A percentile compares a stretch with the other conserved stretches of the same genome.
Evolutionary conservation across 495 filamentous ascomycete genomes (phyloP).

Genomic region (Cladorrhinum samala): DNA sequence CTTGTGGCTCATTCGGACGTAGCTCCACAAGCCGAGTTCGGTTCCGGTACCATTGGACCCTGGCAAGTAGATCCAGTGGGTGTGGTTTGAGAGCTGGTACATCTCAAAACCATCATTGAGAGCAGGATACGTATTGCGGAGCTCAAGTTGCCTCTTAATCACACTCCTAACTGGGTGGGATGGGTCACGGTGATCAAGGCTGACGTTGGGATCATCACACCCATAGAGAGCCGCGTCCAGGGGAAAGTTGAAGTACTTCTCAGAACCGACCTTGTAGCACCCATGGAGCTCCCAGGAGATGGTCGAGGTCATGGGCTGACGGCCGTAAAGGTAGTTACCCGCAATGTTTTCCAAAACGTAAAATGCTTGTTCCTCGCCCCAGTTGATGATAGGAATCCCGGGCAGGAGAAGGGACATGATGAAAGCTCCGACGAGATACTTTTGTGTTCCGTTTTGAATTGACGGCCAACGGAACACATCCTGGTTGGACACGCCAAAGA

Average conservation of each 20-base stretch:
- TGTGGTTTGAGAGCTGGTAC: conserved; percentile 55
- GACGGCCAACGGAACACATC: conserved; percentile 71
- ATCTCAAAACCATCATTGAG: conserved; percentile 60
- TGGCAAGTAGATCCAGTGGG: conserved; percentile 46
- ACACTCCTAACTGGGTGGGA: conserved; percentile 41
- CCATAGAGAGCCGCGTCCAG: conserved; percentile 49
- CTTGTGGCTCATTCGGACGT: conserved; percentile 8
- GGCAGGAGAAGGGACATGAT: conserved; percentile 60
- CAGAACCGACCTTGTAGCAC: conserved; percentile 61
- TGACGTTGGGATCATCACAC: conserved; percentile 63
- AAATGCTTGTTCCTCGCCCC: conserved; percentile 67
- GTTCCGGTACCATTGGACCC: conserved; percentile 53
- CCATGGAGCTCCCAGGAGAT: conserved; percentile 62
- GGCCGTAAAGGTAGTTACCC: conserved; percentile 62
- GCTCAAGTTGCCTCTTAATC: conserved; percentile 59
- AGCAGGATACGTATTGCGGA: conserved; percentile 53
- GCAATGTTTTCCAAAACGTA: conserved; percentile 64
- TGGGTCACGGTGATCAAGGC: conserved; percentile 57
- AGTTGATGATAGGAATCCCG: conserved; percentile 58
- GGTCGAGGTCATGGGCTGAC: conserved; percentile 59
- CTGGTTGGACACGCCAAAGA: conserved; percentile 66
- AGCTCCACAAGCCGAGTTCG: conserved; percentile 58
- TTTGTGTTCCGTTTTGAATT: conserved; percentile 53
- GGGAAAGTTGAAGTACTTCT: conserved; percentile 34
- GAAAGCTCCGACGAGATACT: conserved; percentile 55